Percentiles rank a stretch among this genome's conserved stretches.
phyloP scores from a whole-genome alignment of 441 rosid species.

The Syzygium syzygioides region DNA sequence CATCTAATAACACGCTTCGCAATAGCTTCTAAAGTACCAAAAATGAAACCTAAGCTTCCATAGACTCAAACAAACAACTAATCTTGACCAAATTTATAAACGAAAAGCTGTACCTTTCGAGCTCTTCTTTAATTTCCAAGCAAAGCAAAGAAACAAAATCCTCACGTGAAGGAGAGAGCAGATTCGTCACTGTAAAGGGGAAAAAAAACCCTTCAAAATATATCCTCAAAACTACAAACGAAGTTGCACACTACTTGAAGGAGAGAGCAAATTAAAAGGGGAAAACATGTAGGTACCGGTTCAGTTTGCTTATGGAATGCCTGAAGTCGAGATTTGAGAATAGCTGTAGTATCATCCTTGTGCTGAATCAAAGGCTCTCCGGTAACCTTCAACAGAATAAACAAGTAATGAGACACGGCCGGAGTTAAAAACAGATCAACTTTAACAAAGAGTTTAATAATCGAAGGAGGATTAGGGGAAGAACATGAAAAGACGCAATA shows the following conservation, averaged over 20 bases:
- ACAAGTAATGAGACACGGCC: background rate
- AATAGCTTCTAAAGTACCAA: background rate
- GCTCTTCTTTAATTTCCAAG: no score
- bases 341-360: slow-evolving; percentile 57
- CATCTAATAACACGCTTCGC: background rate
- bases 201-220: no score
- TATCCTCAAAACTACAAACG: no score
- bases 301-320: slow-evolving; percentile 56
- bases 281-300: slow-evolving; percentile 26
- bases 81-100: no score
- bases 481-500: no score
- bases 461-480: background rate
- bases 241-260: no score
- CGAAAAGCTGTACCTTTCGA: no score
- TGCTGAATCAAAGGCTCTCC: slow-evolving; percentile 63
- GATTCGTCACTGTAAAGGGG: no score
- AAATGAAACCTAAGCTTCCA: background rate
- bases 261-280: no score
- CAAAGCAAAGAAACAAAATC: no score
- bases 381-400: slow-evolving; percentile 25
- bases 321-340: slow-evolving; percentile 51
- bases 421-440: background rate
- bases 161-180: no score
- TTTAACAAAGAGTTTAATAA: background rate
- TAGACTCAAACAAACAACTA: background rate